Percentiles rank a stretch among this genome's conserved stretches.
These are phyloP conservation scores for Tieghemiomyces parasiticus DNA, from an alignment of 192 early-diverging fungal genomes.

Conservation along the genomic window DNA sequence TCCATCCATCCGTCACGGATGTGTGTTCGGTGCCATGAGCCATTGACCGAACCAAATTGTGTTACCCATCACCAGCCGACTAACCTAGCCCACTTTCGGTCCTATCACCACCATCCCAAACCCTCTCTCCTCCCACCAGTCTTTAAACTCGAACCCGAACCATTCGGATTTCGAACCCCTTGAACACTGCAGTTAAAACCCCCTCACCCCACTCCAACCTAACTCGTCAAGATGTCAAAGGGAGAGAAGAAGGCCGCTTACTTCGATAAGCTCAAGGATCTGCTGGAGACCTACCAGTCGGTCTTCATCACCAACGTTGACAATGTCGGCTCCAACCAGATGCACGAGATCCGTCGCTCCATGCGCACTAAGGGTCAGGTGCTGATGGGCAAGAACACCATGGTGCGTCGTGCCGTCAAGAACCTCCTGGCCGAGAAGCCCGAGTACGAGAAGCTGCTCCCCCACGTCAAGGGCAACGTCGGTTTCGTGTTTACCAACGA, in stretches of 20 bases:
- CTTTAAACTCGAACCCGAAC: slow-evolving; percentile 18
- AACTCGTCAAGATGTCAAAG: slow-evolving; percentile 79
- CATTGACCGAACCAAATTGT: too few relatives aligned
- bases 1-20: too few relatives aligned
- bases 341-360: slow-evolving; percentile 89
- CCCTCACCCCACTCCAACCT: neutral
- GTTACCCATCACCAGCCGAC: neutral
- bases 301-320: slow-evolving; percentile 99
- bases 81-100: neutral
- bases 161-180: slow-evolving; percentile 29
- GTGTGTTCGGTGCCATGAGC: too few relatives aligned
- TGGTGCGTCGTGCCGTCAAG: slow-evolving; percentile 80
- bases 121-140: neutral
- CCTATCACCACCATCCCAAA: neutral
- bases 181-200: slow-evolving; percentile 29
- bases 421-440: slow-evolving; percentile 55
- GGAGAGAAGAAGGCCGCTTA: slow-evolving; percentile 97
- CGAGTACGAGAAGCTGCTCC: slow-evolving; percentile 68
- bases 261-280: slow-evolving; percentile 79
- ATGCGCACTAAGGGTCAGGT: slow-evolving; percentile 86
- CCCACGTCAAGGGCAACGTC: slow-evolving; percentile 85
- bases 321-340: slow-evolving; percentile 99
- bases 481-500: slow-evolving; percentile 99
- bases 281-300: slow-evolving; percentile 84
- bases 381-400: slow-evolving; percentile 99